Conservation (phyloP, 495 filamentous ascomycete species). For the Tetracladium setigerum region DNA sequence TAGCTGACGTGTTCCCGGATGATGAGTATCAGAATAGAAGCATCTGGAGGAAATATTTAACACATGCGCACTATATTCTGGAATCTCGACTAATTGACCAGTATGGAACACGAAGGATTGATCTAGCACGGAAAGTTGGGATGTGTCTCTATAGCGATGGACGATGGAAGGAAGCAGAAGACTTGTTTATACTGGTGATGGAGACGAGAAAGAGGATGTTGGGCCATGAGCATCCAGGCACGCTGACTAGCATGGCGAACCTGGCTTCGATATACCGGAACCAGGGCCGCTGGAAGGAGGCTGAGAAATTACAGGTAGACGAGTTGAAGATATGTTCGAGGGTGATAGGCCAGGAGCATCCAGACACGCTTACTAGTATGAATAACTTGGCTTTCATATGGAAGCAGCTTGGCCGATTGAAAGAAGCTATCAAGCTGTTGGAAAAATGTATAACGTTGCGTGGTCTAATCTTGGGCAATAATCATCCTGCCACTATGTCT, state of each 20-base stretch:
- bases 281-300: slow-evolving; percentile 24
- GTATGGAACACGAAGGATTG: neutral
- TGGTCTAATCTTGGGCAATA: neutral
- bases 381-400: slow-evolving; percentile 22
- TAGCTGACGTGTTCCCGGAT: slow-evolving; percentile 26
- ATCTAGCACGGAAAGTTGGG: neutral
- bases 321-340: slow-evolving; percentile 7
- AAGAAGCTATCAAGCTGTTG: slow-evolving; percentile 19
- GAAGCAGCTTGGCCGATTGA: slow-evolving; percentile 18
- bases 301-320: slow-evolving; percentile 20
- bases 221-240: slow-evolving; percentile 27
- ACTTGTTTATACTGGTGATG: slow-evolving; percentile 10
- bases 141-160: neutral
- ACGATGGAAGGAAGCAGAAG: slow-evolving; percentile 2
- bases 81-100: neutral
- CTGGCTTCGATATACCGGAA: slow-evolving; percentile 18
- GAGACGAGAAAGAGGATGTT: slow-evolving; percentile 15
- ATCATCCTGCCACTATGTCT: slow-evolving; percentile 7
- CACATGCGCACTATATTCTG: slow-evolving; percentile 29
- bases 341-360: slow-evolving; percentile 23
- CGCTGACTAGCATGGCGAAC: slow-evolving; percentile 23
- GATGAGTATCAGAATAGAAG: slow-evolving; percentile 25
- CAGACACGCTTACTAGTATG: slow-evolving; percentile 25
- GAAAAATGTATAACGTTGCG: neutral
- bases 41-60: slow-evolving; percentile 28